phyloP scores from a whole-genome alignment of 805 yeast genomes.

The Candida endomychidarum region DNA sequence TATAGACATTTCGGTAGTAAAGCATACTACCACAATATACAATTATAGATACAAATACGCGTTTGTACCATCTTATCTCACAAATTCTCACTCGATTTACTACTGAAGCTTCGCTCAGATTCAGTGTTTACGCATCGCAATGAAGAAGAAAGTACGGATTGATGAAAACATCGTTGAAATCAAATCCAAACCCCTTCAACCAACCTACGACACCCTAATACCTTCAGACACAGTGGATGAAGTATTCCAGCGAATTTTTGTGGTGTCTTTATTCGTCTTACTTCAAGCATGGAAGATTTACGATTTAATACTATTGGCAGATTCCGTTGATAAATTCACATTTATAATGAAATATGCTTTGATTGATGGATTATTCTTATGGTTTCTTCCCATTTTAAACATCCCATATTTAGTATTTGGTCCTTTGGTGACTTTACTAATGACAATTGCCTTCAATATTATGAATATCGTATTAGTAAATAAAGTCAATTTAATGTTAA shows the following conservation, averaged over 20 bases:
- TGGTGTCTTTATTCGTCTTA: slow-evolving; percentile 62
- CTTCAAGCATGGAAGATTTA: slow-evolving; percentile 87
- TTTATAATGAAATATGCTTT: slow-evolving; percentile 71
- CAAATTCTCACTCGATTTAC: not conserved
- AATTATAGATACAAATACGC: too few species aligned
- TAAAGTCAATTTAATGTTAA: slow-evolving; percentile 49
- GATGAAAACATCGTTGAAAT: slow-evolving; percentile 15
- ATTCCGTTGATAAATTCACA: slow-evolving; percentile 45
- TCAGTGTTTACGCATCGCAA: not conserved
- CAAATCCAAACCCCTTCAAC: not conserved
- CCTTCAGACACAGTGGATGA: slow-evolving; percentile 67
- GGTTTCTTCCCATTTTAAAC: slow-evolving; percentile 69
- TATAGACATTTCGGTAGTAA: too few species aligned
- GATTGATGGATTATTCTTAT: slow-evolving; percentile 69
- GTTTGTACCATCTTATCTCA: not conserved
- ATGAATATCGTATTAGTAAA: slow-evolving; percentile 56
- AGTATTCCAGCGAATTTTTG: slow-evolving; percentile 72
- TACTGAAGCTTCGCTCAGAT: not conserved
- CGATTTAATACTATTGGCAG: slow-evolving; percentile 56
- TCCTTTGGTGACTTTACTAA: slow-evolving; percentile 51
- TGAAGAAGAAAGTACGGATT: slow-evolving; percentile 15
- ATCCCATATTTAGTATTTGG: slow-evolving; percentile 73
- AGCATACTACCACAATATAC: too few species aligned
- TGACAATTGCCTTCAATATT: slow-evolving; percentile 46
- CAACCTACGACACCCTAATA: slow-evolving; percentile 39